These are phyloP conservation scores for Lophiotrema nucula DNA, from an alignment of 495 filamentous ascomycete species.

Conservation along the genomic window DNA sequence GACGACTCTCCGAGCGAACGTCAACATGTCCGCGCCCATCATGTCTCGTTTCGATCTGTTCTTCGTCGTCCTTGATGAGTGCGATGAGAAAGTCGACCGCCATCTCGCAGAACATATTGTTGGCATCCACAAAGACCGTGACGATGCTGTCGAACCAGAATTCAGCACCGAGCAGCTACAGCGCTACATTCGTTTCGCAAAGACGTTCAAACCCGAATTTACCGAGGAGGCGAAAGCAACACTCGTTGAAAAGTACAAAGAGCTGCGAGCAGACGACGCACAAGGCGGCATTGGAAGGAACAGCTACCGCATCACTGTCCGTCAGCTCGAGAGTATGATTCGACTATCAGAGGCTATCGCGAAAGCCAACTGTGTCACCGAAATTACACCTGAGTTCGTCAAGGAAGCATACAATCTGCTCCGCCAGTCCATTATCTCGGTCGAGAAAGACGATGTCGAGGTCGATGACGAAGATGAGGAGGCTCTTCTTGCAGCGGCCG, in stretches of 20 bases:
- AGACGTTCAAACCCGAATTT: conserved; percentile 93
- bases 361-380: conserved; percentile 93
- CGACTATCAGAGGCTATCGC: conserved; percentile 93
- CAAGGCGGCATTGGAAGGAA: conserved; percentile 92
- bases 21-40: conserved; percentile 98
- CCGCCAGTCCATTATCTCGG: conserved; percentile 90
- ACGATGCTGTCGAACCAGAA: conserved; percentile 85
- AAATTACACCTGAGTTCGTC: conserved; percentile 81
- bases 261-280: conserved; percentile 88
- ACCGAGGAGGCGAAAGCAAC: conserved; percentile 78
- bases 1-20: conserved; percentile 84
- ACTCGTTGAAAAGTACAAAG: conserved; percentile 93
- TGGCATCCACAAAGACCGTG: conserved; percentile 85
- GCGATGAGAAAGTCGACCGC: conserved; percentile 86
- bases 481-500: conserved; percentile 43
- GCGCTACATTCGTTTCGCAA: conserved; percentile 93
- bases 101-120: conserved; percentile 94
- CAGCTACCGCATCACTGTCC: conserved; percentile 93
- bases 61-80: conserved; percentile 97
- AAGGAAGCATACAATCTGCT: conserved; percentile 87
- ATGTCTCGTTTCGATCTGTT: conserved; percentile 99
- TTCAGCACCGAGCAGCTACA: conserved; percentile 96
- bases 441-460: conserved; percentile 97
- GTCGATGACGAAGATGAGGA: conserved; percentile 82
- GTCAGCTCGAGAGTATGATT: conserved; percentile 94